These are phyloP conservation scores for Pistacia atlantica DNA, from an alignment of 345 rosid genomes.

Conservation along the genomic window DNA sequence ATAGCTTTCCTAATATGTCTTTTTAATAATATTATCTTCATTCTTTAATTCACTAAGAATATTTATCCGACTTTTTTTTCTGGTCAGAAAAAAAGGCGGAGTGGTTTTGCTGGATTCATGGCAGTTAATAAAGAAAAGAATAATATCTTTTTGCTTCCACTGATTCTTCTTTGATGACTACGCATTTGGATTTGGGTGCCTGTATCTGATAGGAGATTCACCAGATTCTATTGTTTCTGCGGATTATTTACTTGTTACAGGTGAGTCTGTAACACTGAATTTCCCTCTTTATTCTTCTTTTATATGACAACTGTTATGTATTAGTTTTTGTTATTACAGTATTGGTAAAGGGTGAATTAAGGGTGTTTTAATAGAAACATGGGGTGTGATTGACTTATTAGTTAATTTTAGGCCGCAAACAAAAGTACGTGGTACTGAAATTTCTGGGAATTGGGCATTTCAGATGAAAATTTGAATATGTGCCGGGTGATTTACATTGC, in stretches of 20 bases:
- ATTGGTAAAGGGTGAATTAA: neutral
- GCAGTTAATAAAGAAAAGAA: slow-evolving; percentile 25
- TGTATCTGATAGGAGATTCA: slow-evolving; percentile 41
- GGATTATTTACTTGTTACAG: slow-evolving; percentile 36
- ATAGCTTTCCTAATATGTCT: slow-evolving; percentile 5
- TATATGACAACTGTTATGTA: slow-evolving; percentile 8
- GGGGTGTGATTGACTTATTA: neutral
- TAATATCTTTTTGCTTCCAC: slow-evolving; percentile 15
- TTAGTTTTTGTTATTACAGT: neutral
- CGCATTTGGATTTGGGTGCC: slow-evolving; percentile 32
- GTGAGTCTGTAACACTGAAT: slow-evolving; percentile 21
- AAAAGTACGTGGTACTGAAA: neutral
- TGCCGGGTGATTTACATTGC: neutral
- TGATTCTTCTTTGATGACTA: slow-evolving; percentile 24
- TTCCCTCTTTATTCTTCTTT: neutral
- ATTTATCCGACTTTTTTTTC: neutral
- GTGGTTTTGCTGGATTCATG: slow-evolving; percentile 26
- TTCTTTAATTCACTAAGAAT: neutral
- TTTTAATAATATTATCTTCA: neutral
- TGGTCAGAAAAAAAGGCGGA: neutral
- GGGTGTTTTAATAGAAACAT: slow-evolving; percentile 6
- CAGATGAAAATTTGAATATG: slow-evolving; percentile 1
- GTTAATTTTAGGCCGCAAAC: too few relatives aligned
- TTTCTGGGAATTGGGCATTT: slow-evolving; percentile 1
- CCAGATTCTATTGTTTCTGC: slow-evolving; percentile 42